Evolutionary conservation across 306 rosid genomes (phyloP).

Genomic region (Quercus mongolica): DNA sequence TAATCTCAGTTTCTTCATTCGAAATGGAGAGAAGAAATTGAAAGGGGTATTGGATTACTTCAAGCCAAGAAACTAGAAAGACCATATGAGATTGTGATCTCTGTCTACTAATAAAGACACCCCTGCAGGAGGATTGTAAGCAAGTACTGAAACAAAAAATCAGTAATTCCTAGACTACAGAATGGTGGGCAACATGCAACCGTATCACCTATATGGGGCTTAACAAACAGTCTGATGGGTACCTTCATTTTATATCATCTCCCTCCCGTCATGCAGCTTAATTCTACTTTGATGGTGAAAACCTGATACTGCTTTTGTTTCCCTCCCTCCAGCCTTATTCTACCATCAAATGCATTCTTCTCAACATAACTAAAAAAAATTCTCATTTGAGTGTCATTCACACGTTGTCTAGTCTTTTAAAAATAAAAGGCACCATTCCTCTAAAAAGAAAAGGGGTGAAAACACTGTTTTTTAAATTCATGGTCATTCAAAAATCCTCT

Average conservation of each 20-base stretch:
- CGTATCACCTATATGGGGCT: not conserved
- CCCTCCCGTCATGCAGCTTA: not conserved
- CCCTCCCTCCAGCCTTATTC: not conserved
- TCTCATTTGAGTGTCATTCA: not conserved
- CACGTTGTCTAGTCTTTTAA: not conserved
- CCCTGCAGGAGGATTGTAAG: not conserved
- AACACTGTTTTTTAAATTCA: not conserved
- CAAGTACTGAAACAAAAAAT: not conserved
- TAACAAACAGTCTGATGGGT: not conserved
- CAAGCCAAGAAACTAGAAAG: constrained; percentile 14
- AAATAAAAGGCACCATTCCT: not conserved
- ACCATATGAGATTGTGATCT: not conserved
- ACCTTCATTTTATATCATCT: not conserved
- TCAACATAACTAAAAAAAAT: not conserved
- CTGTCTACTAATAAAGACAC: not conserved
- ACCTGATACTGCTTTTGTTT: not conserved
- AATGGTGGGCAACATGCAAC: not conserved
- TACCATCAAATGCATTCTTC: not conserved
- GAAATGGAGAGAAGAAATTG: constrained; percentile 22
- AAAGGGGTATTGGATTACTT: not conserved
- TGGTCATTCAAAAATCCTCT: not conserved
- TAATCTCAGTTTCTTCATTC: constrained; percentile 32
- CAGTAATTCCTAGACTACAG: not conserved
- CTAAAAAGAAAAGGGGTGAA: not conserved
- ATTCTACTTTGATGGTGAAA: not conserved